phyloP scores from a whole-genome alignment of 345 rosid species.

The Hibiscus trionum region DNA sequence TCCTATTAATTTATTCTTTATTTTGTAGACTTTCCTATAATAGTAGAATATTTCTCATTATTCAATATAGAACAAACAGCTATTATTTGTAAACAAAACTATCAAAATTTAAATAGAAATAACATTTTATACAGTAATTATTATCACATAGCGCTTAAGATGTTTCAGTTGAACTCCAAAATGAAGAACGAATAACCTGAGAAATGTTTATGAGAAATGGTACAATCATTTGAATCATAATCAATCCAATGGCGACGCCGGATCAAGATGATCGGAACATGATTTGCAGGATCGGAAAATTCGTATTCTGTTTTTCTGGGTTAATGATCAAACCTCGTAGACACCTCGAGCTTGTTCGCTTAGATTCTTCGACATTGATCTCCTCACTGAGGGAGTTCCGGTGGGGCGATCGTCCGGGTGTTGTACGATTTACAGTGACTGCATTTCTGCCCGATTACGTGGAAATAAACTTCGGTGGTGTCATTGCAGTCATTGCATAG shows the following conservation, averaged over 20 bases:
- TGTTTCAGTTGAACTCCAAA: not conserved
- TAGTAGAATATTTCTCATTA: no score
- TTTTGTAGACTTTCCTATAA: no score
- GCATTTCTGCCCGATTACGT: conserved; percentile 86
- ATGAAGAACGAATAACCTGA: conserved; percentile 6
- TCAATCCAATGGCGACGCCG: not conserved
- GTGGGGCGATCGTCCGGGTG: conserved; percentile 73
- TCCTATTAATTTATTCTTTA: no score
- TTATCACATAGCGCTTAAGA: no score
- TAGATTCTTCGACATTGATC: not conserved
- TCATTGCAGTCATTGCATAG: conserved; percentile 97
- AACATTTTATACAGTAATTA: no score
- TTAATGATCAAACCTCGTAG: not conserved
- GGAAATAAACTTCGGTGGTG: conserved; percentile 85
- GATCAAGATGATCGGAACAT: not conserved
- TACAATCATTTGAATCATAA: conserved; percentile 2
- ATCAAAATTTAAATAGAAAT: no score
- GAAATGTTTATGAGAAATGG: not conserved
- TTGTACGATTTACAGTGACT: conserved; percentile 87
- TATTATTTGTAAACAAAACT: no score
- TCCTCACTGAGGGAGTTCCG: conserved; percentile 65
- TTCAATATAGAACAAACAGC: no score
- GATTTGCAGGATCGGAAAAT: not conserved
- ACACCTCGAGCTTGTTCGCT: not conserved
- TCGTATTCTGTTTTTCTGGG: not conserved